Evolutionary conservation across 305 asterid genomes (phyloP).

Genomic region (Nicotiana rustica): DNA sequence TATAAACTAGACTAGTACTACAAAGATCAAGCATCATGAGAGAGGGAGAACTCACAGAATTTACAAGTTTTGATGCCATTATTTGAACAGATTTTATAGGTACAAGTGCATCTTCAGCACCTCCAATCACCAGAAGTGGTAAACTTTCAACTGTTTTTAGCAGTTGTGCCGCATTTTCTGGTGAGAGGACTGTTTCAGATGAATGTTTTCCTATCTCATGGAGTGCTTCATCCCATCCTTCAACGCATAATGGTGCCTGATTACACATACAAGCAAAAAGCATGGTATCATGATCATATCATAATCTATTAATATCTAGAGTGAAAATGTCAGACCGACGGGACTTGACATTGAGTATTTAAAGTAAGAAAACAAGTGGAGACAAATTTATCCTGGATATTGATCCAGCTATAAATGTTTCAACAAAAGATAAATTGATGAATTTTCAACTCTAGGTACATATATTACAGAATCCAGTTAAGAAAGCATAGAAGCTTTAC

Average conservation of each 20-base stretch:
- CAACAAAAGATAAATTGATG: too few relatives aligned
- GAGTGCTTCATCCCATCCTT: constrained; percentile 95
- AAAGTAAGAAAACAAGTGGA: background rate
- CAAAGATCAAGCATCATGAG: constrained; percentile 21
- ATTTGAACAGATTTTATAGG: constrained; percentile 77
- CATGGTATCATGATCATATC: constrained; percentile 6
- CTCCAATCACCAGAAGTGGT: constrained; percentile 81
- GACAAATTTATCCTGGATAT: constrained; percentile 8
- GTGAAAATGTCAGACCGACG: background rate
- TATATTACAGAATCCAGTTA: too few relatives aligned
- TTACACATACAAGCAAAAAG: constrained; percentile 25
- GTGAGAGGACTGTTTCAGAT: constrained; percentile 71
- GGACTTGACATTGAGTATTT: background rate
- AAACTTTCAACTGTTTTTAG: constrained; percentile 66
- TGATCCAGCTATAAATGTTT: too few relatives aligned
- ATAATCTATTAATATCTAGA: background rate
- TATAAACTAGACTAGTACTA: constrained; percentile 20
- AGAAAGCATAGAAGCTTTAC: too few relatives aligned
- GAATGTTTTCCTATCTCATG: constrained; percentile 89
- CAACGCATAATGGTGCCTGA: constrained; percentile 87
- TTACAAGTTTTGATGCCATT: constrained; percentile 80
- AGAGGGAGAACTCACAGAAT: constrained; percentile 72
- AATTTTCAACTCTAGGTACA: too few relatives aligned
- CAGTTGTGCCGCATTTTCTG: constrained; percentile 60
- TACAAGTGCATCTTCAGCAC: constrained; percentile 89